These are phyloP conservation scores for Xylariaceae sp. DNA, from an alignment of 2,329 filamentous ascomycete genomes.

Conservation along the genomic window DNA sequence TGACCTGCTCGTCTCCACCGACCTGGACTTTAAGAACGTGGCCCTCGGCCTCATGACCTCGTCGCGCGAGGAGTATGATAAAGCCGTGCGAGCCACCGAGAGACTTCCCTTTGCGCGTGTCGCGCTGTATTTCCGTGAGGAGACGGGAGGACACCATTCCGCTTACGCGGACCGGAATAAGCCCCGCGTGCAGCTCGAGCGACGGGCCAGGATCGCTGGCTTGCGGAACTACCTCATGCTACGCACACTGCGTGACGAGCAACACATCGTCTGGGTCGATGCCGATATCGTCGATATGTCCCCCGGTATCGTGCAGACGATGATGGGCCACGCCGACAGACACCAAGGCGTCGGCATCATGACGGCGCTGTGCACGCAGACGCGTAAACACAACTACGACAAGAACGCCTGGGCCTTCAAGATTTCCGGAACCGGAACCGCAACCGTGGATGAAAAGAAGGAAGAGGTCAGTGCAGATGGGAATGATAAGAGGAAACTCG, in stretches of 20 bases:
- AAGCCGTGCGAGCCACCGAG: slow-evolving; percentile 21
- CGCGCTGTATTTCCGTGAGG: slow-evolving; percentile 22
- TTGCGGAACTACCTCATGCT: slow-evolving; percentile 34
- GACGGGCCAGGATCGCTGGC: slow-evolving; percentile 27
- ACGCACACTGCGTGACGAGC: slow-evolving; percentile 28
- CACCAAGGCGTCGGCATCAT: slow-evolving; percentile 29
- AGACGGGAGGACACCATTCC: slow-evolving; percentile 17
- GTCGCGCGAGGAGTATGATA: slow-evolving; percentile 25
- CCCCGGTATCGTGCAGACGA: slow-evolving; percentile 28
- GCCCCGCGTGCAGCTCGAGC: slow-evolving; percentile 23
- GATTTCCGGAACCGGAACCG: too few relatives aligned
- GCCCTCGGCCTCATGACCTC: slow-evolving; percentile 28
- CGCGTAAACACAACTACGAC: slow-evolving; percentile 32
- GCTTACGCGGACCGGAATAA: slow-evolving; percentile 24
- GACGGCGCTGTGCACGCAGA: slow-evolving; percentile 32
- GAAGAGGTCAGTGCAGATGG: neutral
- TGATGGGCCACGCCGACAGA: slow-evolving; percentile 28
- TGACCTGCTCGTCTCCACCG: slow-evolving; percentile 25
- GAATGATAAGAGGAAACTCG: slow-evolving; percentile 6
- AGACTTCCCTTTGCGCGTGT: slow-evolving; percentile 27
- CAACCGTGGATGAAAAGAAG: too few relatives aligned
- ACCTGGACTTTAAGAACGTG: slow-evolving; percentile 24
- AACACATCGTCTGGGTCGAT: slow-evolving; percentile 34
- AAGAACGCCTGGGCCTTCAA: slow-evolving; percentile 33
- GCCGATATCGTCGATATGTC: slow-evolving; percentile 34